These are phyloP conservation scores for Fusarium buxicola DNA, from an alignment of 2,329 filamentous ascomycete species.

Conservation along the genomic window DNA sequence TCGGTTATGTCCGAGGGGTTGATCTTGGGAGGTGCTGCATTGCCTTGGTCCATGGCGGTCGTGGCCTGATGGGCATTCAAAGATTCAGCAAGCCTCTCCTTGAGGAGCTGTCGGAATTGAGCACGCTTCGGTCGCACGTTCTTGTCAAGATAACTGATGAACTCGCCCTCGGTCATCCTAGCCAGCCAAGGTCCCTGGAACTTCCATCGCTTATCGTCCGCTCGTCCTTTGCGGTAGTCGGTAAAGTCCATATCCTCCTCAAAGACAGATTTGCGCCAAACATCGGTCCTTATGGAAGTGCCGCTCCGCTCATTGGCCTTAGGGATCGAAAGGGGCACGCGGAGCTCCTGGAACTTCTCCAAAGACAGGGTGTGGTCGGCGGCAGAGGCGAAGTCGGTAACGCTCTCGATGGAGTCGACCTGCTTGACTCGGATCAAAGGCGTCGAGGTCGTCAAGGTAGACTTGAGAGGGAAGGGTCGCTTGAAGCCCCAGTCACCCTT, in stretches of 20 bases:
- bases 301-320: conserved; percentile 39
- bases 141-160: conserved; percentile 66
- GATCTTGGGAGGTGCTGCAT: conserved; percentile 45
- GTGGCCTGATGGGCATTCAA: conserved; percentile 54
- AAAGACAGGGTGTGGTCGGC: conserved; percentile 84
- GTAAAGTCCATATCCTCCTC: conserved; percentile 69
- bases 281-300: conserved; percentile 26
- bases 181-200: conserved; percentile 75
- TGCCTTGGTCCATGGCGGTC: conserved; percentile 55
- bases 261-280: conserved; percentile 65
- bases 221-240: conserved; percentile 50
- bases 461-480: conserved; percentile 80
- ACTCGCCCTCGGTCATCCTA: conserved; percentile 70
- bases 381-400: conserved; percentile 89
- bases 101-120: conserved; percentile 67
- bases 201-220: conserved; percentile 69
- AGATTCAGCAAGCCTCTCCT: conserved; percentile 59
- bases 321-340: conserved; percentile 74
- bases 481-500: conserved; percentile 96
- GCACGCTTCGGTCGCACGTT: conserved; percentile 64
- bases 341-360: conserved; percentile 87
- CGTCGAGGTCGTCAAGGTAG: conserved; percentile 77
- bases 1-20: conserved; percentile 58
- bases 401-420: conserved; percentile 85
- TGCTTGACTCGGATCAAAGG: conserved; percentile 81